Evolutionary conservation across 768 basidiomycete genomes (phyloP).

Genomic region (Cyathus striatus): DNA sequence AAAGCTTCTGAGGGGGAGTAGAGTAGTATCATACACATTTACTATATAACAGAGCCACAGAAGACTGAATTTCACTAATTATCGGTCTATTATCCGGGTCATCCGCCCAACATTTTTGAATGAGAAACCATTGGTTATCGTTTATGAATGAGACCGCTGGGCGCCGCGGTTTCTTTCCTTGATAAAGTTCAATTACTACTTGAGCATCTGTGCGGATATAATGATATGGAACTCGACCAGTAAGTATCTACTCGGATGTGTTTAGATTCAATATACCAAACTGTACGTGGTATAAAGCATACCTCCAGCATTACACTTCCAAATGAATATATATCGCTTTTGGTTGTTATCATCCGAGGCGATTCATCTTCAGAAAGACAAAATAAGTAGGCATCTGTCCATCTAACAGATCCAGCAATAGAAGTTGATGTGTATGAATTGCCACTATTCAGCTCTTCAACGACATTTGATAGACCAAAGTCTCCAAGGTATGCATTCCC

Average conservation of each 20-base stretch:
- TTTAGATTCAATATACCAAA: not conserved
- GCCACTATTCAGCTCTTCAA: slow-evolving; percentile 13
- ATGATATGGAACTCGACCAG: slow-evolving; percentile 36
- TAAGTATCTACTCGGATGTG: slow-evolving; percentile 24
- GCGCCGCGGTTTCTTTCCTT: slow-evolving; percentile 33
- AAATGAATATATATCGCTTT: slow-evolving; percentile 42
- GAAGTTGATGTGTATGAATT: slow-evolving; percentile 13
- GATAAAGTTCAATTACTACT: slow-evolving; percentile 36
- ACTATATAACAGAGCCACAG: not conserved
- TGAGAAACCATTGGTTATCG: slow-evolving; percentile 35
- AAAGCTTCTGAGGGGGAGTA: too few species aligned
- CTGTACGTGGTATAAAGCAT: not conserved
- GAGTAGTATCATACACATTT: too few species aligned
- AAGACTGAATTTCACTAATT: slow-evolving; percentile 14
- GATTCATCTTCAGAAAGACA: slow-evolving; percentile 19
- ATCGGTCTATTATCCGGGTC: slow-evolving; percentile 24
- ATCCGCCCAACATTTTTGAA: slow-evolving; percentile 34
- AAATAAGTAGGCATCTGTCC: slow-evolving; percentile 41
- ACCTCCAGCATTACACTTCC: slow-evolving; percentile 42
- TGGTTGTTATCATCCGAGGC: slow-evolving; percentile 15
- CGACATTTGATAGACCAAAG: slow-evolving; percentile 40
- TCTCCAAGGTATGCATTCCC: slow-evolving; percentile 38
- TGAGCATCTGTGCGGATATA: slow-evolving; percentile 31
- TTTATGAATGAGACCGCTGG: slow-evolving; percentile 30
- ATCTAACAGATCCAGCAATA: slow-evolving; percentile 41